A percentile compares a stretch with the other conserved stretches of the same genome.
Conservation (phyloP, 140 eudicot species). For the Senecio squalidus region DNA sequence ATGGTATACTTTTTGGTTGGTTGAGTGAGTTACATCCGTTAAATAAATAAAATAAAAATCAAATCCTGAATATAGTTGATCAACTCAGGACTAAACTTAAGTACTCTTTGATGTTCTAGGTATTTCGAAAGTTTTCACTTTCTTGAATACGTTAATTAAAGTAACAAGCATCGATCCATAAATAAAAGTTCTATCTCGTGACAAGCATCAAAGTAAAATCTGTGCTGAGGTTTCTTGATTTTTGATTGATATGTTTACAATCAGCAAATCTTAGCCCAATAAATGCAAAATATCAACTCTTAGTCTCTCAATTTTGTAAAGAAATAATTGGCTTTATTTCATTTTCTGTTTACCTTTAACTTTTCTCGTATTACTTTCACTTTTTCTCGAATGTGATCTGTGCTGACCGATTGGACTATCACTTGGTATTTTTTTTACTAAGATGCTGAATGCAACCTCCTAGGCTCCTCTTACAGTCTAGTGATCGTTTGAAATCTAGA, state of each 20-base stretch:
- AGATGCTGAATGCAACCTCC: constrained; percentile 14
- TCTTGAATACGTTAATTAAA: too few relatives aligned
- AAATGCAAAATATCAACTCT: constrained; percentile 10
- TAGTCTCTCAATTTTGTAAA: not conserved
- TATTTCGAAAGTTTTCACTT: not conserved
- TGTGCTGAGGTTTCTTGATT: not conserved
- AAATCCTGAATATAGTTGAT: not conserved
- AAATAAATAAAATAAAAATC: too few relatives aligned
- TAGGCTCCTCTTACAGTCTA: constrained; percentile 6
- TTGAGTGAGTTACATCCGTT: not conserved
- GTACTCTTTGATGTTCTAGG: not conserved
- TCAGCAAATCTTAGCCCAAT: constrained; percentile 13
- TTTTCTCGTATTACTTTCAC: constrained; percentile 28
- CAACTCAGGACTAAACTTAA: not conserved
- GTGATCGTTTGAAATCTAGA: constrained; percentile 10
- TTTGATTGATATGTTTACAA: not conserved
- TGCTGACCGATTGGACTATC: constrained; percentile 21
- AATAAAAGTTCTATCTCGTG: too few relatives aligned
- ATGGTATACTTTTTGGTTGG: not conserved
- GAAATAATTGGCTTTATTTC: constrained; percentile 24
- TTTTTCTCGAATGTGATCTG: constrained; percentile 22
- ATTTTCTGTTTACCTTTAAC: constrained; percentile 25
- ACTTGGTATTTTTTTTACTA: constrained; percentile 16
- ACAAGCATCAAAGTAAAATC: too few relatives aligned
- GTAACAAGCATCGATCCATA: too few relatives aligned